Percentiles rank a stretch among this genome's conserved stretches.
Conservation (phyloP, 2,329 filamentous ascomycete genomes). For the Neonectria coccinea region DNA sequence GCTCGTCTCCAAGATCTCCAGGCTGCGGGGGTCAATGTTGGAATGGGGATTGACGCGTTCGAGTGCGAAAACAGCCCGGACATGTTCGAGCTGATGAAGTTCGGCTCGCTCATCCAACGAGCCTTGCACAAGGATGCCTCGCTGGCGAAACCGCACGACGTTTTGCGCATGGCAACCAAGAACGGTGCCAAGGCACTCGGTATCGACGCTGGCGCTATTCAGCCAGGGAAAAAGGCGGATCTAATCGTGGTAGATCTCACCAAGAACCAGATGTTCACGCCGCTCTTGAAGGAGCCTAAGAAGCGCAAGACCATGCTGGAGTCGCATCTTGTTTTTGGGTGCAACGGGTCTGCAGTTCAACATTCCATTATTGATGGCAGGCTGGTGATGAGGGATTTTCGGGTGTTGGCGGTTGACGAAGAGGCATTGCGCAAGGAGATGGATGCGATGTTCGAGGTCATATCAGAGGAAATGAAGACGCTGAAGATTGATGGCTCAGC, state of each 20-base stretch:
- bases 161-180: constrained; percentile 25
- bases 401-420: constrained; percentile 12
- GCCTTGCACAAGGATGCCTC: constrained; percentile 26
- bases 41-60: constrained; percentile 29
- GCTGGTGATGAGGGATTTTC: constrained; percentile 17
- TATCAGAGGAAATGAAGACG: constrained; percentile 19
- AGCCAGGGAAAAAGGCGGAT: constrained; percentile 25
- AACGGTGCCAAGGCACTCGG: constrained; percentile 28
- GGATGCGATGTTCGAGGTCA: constrained; percentile 21
- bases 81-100: constrained; percentile 32
- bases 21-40: constrained; percentile 23
- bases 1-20: constrained; percentile 20
- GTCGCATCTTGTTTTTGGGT: constrained; percentile 25
- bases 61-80: constrained; percentile 31
- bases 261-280: constrained; percentile 31
- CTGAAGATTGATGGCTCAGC: neutral
- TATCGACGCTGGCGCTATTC: constrained; percentile 17
- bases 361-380: constrained; percentile 20
- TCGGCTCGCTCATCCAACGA: constrained; percentile 28
- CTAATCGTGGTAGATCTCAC: constrained; percentile 26
- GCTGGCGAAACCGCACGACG: constrained; percentile 21
- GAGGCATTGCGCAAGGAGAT: constrained; percentile 17
- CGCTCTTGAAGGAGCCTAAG: constrained; percentile 21
- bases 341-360: constrained; percentile 23
- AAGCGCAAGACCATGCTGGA: constrained; percentile 24